phyloP scores from a whole-genome alignment of 1,284 basidiomycete species.

The Irpex rosettiformis region DNA sequence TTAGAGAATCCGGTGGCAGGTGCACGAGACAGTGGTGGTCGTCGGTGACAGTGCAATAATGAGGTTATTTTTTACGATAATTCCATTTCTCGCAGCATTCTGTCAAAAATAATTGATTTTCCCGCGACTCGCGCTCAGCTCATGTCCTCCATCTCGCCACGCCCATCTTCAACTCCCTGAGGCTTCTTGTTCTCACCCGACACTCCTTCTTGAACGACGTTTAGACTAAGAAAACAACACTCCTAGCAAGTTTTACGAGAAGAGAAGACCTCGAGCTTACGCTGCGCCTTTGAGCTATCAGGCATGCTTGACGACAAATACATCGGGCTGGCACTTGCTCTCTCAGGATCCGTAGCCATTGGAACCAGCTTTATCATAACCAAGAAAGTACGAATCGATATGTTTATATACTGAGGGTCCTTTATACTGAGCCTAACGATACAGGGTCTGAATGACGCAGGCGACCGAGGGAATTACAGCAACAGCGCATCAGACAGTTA shows the following conservation, averaged over 20 bases:
- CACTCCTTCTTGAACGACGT: conserved; percentile 2
- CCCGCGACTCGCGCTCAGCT: neutral
- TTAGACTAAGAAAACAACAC: neutral
- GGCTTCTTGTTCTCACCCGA: neutral
- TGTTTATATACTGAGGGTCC: neutral
- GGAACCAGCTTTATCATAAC: conserved; percentile 95
- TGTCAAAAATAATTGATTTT: neutral
- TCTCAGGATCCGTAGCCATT: conserved; percentile 82
- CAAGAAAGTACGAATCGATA: conserved; percentile 75
- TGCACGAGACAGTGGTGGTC: neutral
- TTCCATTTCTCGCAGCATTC: neutral
- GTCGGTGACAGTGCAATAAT: neutral
- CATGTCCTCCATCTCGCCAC: conserved; percentile 5
- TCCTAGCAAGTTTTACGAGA: neutral
- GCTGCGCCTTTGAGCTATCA: neutral
- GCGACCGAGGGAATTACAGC: conserved; percentile 46
- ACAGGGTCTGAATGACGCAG: conserved; percentile 83
- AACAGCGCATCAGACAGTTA: conserved; percentile 70
- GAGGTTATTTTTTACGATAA: neutral
- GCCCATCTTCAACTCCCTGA: neutral
- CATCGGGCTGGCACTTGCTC: conserved; percentile 83
- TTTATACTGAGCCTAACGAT: conserved; percentile 5
- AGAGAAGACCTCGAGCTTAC: neutral
- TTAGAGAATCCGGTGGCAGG: neutral
- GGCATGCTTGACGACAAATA: conserved; percentile 87